Evolutionary conservation across 2,329 filamentous ascomycete genomes (phyloP), one percentile per base, ranked within the genome.

Genomic region (Akanthomyces dipterigenus): DNA sequence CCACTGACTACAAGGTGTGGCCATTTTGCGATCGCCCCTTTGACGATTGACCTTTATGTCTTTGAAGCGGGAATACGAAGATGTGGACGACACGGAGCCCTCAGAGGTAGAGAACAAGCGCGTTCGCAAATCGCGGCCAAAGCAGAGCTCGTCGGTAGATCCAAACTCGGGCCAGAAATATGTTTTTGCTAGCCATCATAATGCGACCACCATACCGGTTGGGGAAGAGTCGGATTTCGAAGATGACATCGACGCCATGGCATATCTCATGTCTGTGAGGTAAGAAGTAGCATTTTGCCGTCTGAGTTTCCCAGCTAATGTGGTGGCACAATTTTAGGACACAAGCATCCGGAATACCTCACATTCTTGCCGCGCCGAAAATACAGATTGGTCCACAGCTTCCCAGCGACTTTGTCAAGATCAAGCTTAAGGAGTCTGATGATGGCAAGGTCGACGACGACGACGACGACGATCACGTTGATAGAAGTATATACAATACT

Each of bases 331-430:
- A 71, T 69, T 67, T 63, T 74, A 95, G 90, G 76, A 82, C 84
- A 66, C 87, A 96, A 82, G 90, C 90, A n/a, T 84, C 79, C 63
- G 76, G 79, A 11, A 88, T 96, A 38, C 91, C 91, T 1, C 82
- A 87, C 65, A 76, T 95, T 12, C 81, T 95, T 56, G 82, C 86
- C 50, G 89, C 87, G 1, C 80, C 84, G 5, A 82, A 79, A 65
- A 72, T 78, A 12, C 80, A 78, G 64, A 77, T 80, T 31, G 82
- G 82, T 0, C 82, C 83, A 1, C 76, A 81, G 66, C 72, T 79
- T 3, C 80, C 80, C 5, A 71, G 74, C 9, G 73, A 74, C 40
- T 70, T 67, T 62, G 73, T 69, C 38, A 63, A 63, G 56, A 73
- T 69, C 38, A 63, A 63, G 58, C 62, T 63, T n/a, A 58, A 64